Evolutionary conservation across 192 early-diverging fungal genomes (phyloP).

Genomic region (Radiomyces spectabilis): DNA sequence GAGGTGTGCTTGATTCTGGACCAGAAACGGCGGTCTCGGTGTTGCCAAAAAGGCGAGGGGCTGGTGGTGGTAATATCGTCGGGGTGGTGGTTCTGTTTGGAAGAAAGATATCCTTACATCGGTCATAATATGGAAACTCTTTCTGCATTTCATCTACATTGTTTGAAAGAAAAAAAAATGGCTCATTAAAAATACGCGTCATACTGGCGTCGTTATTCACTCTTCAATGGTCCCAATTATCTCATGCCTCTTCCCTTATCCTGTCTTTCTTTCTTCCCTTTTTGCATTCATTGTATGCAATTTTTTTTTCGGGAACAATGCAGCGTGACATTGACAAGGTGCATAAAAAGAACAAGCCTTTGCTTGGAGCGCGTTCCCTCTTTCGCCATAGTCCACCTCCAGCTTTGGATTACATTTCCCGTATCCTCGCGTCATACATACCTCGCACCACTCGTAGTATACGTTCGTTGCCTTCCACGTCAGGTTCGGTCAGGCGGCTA

Average conservation of each 20-base stretch:
- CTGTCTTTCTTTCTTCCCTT: too few relatives aligned
- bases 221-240: background rate
- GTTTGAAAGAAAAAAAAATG: background rate
- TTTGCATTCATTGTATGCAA: too few relatives aligned
- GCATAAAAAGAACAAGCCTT: too few relatives aligned
- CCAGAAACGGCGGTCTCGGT: background rate
- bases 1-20: too few relatives aligned
- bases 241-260: background rate
- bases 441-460: background rate
- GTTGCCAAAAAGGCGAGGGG: background rate
- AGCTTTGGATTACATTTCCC: background rate
- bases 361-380: too few relatives aligned
- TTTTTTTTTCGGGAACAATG: too few relatives aligned
- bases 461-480: background rate
- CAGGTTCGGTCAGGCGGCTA: background rate
- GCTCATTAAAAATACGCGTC: background rate
- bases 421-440: too few relatives aligned
- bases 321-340: too few relatives aligned
- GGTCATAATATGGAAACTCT: conserved; percentile 15
- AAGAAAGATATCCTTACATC: conserved; percentile 5
- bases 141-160: conserved; percentile 3
- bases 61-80: background rate
- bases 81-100: background rate
- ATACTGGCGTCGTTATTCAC: background rate
- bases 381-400: background rate